Conservation (phyloP, 1,284 basidiomycete genomes). For the Sphagnurus paluster region DNA sequence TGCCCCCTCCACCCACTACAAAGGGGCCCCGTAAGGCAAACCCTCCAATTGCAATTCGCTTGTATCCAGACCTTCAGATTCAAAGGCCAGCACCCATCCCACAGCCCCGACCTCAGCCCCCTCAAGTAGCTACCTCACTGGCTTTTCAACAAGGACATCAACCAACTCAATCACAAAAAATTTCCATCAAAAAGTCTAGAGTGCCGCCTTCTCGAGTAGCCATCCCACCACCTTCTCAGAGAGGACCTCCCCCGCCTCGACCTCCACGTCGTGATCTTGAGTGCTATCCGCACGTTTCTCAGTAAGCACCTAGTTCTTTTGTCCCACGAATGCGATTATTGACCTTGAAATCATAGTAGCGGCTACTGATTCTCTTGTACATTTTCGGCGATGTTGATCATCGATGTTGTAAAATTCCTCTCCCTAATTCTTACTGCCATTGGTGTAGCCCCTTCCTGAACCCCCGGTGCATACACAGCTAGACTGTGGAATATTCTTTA, state of each 20-base stretch:
- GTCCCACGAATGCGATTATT: neutral
- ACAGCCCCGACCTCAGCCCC: neutral
- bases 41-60: neutral
- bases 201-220: neutral
- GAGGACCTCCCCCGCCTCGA: neutral
- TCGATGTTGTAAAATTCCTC: too few relatives aligned
- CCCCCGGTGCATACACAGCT: too few relatives aligned
- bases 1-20: neutral
- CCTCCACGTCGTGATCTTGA: slow-evolving; percentile 2
- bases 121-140: neutral
- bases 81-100: neutral
- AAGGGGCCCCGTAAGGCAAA: neutral
- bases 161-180: neutral
- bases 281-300: neutral
- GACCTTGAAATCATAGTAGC: neutral
- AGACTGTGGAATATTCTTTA: too few relatives aligned
- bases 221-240: neutral
- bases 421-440: too few relatives aligned
- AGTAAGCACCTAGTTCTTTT: neutral
- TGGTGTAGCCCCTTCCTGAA: too few relatives aligned
- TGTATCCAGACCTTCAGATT: neutral
- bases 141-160: neutral
- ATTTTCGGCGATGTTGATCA: too few relatives aligned
- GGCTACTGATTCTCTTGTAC: too few relatives aligned
- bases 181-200: neutral